Conservation (phyloP, 1,139 yeast species). For the Suhomyces taliae region DNA sequence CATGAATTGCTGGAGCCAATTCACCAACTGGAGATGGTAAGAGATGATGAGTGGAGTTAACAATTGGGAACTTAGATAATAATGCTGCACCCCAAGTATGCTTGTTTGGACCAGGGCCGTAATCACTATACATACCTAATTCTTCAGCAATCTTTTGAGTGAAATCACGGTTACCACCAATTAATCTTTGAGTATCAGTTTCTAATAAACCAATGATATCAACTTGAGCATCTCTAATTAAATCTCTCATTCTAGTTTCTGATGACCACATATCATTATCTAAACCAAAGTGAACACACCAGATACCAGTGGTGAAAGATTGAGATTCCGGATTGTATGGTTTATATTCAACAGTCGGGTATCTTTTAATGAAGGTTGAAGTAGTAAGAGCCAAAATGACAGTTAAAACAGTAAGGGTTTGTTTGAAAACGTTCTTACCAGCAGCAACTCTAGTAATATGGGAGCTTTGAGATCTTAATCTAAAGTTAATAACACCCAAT, state of each 20-base stretch:
- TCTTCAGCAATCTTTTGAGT: constrained; percentile 92
- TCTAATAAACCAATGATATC: constrained; percentile 91
- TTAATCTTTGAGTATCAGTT: constrained; percentile 88
- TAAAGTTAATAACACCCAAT: constrained; percentile 37
- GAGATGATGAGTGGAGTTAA: constrained; percentile 85
- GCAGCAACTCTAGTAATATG: constrained; percentile 23
- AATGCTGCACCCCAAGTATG: constrained; percentile 98
- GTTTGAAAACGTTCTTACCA: constrained; percentile 22
- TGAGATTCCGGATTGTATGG: constrained; percentile 80
- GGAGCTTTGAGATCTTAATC: constrained; percentile 22
- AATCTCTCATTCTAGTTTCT: constrained; percentile 83
- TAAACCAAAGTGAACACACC: constrained; percentile 97
- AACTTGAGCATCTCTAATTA: constrained; percentile 79
- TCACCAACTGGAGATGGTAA: constrained; percentile 97
- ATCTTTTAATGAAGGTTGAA: constrained; percentile 55
- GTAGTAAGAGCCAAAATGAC: constrained; percentile 33
- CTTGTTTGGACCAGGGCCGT: constrained; percentile 96
- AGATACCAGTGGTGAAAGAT: constrained; percentile 88
- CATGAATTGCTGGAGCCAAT: constrained; percentile 96
- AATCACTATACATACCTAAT: constrained; percentile 90
- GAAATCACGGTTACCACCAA: constrained; percentile 93
- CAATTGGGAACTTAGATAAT: constrained; percentile 88
- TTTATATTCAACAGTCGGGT: constrained; percentile 53
- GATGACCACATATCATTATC: constrained; percentile 99
- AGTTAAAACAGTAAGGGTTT: constrained; percentile 26